Percentiles rank a stretch among this genome's conserved stretches.
Conservation (phyloP, 202 grass and related monocot species). For the Digitaria exilis region DNA sequence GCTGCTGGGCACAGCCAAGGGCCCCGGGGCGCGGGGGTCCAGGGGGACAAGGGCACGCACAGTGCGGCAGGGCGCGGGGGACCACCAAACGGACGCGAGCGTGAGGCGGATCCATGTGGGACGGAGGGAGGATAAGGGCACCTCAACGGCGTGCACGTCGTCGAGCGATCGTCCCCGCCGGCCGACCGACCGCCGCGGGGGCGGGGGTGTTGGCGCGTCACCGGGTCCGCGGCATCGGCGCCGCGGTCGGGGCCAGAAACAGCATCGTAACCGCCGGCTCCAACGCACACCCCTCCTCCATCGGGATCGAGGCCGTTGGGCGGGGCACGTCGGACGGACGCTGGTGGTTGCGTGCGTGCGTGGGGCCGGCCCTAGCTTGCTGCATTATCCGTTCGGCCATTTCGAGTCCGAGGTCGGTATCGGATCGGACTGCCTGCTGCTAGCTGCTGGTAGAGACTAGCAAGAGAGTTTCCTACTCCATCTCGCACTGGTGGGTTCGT, state of each 20-base stretch:
- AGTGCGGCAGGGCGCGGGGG: background rate
- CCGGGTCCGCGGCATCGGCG: background rate
- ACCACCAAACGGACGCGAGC: background rate
- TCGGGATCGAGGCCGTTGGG: constrained; percentile 15
- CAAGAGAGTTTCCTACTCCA: no score
- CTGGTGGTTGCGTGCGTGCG: background rate
- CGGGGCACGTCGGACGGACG: constrained; percentile 3
- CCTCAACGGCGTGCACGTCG: no score
- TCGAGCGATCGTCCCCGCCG: no score
- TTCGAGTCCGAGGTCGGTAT: background rate
- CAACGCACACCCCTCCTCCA: no score
- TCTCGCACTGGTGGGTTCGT: no score
- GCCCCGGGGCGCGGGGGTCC: no score
- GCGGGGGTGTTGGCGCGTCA: background rate
- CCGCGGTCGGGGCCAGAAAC: constrained; percentile 34
- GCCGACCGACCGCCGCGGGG: background rate
- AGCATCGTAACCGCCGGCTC: constrained; percentile 38
- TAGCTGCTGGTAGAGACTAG: background rate
- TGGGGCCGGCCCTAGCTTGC: background rate
- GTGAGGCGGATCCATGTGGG: constrained; percentile 18
- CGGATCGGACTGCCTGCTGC: no score
- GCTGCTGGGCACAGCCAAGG: background rate
- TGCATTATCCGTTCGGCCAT: constrained; percentile 4
- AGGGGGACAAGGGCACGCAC: constrained; percentile 17
- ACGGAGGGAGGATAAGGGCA: background rate